Base-by-base conservation (phyloP, 1,139 yeast species). In the Geotrichum citri-aurantii region DNA sequence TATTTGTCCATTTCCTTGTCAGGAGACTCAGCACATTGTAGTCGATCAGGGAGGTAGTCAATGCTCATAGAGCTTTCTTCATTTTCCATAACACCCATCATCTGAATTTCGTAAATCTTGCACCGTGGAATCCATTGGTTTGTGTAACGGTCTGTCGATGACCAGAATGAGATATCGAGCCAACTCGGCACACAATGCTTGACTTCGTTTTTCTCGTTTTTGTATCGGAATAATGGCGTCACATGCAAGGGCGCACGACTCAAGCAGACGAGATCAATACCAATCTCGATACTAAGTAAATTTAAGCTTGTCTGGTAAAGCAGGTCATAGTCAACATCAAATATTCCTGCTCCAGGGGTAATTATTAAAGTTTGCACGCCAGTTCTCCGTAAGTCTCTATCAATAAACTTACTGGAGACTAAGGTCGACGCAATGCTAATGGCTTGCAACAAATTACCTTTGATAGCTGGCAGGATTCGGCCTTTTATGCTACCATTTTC, bases 41-140 rank as follows among this genome's bases (percentile, higher is more conserved):
- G 44, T 3, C 51, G 55, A 40, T 59, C 59, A 2, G 70, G 69
- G 7, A 86, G 74, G 52, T 86, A 77, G 46, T 83, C 85, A 27
- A 89, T 81, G 17, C 83, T 79, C 40, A 85, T 81, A 8, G 85
- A 81, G 64, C 83, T 83, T 55, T 85, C 78, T 67, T 92, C 97
- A 65, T 88, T 89, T 66, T 92, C 98, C 86, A 92, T 90, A 5
- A 92, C 82, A 0, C 98, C 99, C 96, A 92, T 92, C 98, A 93
- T 95, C 71, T 93, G 99, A 24, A 95, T 75, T 66, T 92, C 98
- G 70, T 93, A 92, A 54, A 95, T 91, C 68, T 90, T 91, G 71
- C 97, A 91, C 42, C 95, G 77, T 0, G 99, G 97, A 29, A 86
- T 81, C 97, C 98, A 93, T 65, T 86, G 88, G 49, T 78, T 78